phyloP scores from a whole-genome alignment of 495 filamentous ascomycete genomes.

The Penicillium nucicola region DNA sequence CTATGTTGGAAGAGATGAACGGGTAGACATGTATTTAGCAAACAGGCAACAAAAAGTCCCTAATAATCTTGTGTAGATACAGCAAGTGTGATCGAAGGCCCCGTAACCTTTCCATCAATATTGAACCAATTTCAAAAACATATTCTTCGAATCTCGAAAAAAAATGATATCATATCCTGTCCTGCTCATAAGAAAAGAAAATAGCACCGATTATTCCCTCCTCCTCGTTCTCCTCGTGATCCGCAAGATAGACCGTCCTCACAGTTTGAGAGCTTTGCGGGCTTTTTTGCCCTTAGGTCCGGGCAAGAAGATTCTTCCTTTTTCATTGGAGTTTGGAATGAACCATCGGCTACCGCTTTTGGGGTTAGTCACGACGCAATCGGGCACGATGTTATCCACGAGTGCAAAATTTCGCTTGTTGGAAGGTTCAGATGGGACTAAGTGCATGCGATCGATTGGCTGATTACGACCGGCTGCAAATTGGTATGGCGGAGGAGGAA shows the following conservation, averaged over 20 bases:
- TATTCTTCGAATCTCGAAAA: no score
- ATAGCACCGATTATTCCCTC: no score
- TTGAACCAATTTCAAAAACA: no score
- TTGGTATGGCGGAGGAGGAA: neutral
- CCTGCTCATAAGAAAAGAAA: neutral
- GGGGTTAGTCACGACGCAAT: constrained; percentile 23
- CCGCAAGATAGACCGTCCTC: neutral
- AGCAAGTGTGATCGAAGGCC: no score
- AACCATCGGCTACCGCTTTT: constrained; percentile 24
- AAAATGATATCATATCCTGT: no score
- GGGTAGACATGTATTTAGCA: neutral
- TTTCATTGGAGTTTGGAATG: no score
- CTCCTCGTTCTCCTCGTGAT: no score
- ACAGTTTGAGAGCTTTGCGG: neutral
- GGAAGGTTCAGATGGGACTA: neutral
- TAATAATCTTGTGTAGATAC: no score
- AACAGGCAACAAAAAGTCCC: no score
- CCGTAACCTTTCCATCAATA: no score
- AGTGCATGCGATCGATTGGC: neutral
- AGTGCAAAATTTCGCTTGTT: constrained; percentile 10
- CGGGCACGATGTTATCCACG: constrained; percentile 8
- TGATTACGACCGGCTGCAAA: no score
- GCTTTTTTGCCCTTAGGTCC: constrained; percentile 9
- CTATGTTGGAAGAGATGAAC: neutral
- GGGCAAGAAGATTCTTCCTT: constrained; percentile 15